Percentiles rank a stretch among this genome's conserved stretches.
phyloP scores from a whole-genome alignment of 768 basidiomycete species.

The Hysterangium stoloniferum region DNA sequence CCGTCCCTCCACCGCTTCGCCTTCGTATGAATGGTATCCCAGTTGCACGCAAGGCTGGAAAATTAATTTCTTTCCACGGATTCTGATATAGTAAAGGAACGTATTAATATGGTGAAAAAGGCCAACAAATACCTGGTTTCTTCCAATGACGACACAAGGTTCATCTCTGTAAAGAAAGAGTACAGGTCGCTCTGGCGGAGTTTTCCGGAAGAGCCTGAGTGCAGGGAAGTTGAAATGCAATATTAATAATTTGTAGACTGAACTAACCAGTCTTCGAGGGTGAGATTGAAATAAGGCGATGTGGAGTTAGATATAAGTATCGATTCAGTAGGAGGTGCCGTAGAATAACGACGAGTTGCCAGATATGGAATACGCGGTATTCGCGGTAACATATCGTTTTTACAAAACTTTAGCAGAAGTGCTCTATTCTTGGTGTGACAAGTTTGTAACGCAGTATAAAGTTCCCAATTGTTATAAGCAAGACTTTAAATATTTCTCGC shows the following conservation, averaged over 20 bases:
- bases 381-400: neutral
- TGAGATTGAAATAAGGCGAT: conserved; percentile 84
- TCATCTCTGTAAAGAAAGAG: conserved; percentile 82
- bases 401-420: neutral
- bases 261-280: conserved; percentile 81
- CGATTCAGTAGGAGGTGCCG: neutral
- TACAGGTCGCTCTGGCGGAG: conserved; percentile 55
- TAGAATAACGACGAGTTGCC: neutral
- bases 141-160: conserved; percentile 88
- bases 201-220: conserved; percentile 74
- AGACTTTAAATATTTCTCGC: no score
- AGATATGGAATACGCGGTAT: neutral
- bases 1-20: conserved; percentile 89
- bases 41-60: conserved; percentile 40
- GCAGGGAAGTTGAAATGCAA: conserved; percentile 19
- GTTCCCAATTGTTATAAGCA: no score
- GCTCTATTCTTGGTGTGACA: no score
- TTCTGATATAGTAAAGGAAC: conserved; percentile 42
- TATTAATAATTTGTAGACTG: neutral
- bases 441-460: no score
- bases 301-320: conserved; percentile 71
- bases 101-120: neutral
- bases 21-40: conserved; percentile 74
- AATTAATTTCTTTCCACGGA: conserved; percentile 95
- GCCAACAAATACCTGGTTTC: conserved; percentile 52